Evolutionary conservation across 306 rosid genomes (phyloP).

Genomic region (Argentina anserina): DNA sequence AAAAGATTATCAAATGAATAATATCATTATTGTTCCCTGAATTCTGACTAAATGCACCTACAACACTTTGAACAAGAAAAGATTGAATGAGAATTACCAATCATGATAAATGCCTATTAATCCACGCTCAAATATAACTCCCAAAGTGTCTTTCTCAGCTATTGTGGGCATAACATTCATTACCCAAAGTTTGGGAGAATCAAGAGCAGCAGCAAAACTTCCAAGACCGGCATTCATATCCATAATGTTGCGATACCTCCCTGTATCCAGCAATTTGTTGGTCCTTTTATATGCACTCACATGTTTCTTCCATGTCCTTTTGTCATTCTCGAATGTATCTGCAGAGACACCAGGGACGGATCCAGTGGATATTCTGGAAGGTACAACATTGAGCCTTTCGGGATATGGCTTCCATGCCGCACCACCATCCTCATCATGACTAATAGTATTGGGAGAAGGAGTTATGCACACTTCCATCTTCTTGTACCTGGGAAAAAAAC

Average conservation of each 20-base stretch:
- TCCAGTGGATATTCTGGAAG: slow-evolving; percentile 58
- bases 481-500: slow-evolving; percentile 53
- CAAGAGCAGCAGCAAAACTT: slow-evolving; percentile 80
- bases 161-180: slow-evolving; percentile 81
- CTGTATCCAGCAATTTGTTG: slow-evolving; percentile 56
- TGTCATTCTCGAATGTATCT: slow-evolving; percentile 52
- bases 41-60: background rate
- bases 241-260: slow-evolving; percentile 71
- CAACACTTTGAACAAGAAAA: background rate
- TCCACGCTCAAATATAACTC: slow-evolving; percentile 71
- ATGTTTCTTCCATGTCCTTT: slow-evolving; percentile 67
- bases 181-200: slow-evolving; percentile 78
- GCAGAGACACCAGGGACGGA: slow-evolving; percentile 45
- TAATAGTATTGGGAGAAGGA: slow-evolving; percentile 39
- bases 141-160: slow-evolving; percentile 63
- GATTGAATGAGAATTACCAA: slow-evolving; percentile 43
- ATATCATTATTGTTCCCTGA: background rate
- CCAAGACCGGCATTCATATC: slow-evolving; percentile 94
- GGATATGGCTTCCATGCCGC: slow-evolving; percentile 65
- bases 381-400: slow-evolving; percentile 57
- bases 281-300: slow-evolving; percentile 68
- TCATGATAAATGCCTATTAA: slow-evolving; percentile 75
- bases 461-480: slow-evolving; percentile 64
- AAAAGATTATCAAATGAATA: slow-evolving; percentile 9
- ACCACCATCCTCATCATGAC: slow-evolving; percentile 17